Base-by-base conservation (phyloP, 768 basidiomycete genomes). In the Mycena alexandri region DNA sequence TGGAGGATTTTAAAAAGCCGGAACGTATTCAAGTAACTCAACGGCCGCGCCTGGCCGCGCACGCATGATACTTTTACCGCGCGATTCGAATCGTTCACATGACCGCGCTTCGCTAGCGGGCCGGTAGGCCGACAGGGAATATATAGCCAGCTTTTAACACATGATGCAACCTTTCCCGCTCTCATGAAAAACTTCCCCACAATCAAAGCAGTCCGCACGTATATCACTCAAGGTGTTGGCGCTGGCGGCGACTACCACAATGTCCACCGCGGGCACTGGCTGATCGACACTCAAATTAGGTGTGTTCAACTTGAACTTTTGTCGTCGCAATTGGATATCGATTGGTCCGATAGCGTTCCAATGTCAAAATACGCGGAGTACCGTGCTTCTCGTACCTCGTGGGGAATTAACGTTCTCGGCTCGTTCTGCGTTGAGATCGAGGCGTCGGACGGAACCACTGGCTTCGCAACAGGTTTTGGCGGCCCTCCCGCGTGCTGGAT, bases 401-500 rank as follows among this genome's bases (percentile, higher is more conserved):
- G 75, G 73, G 77, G 77, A 4, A 63, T 78, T 51, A 75, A 76
- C 60, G 76, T 78, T 48, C 71, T 78, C 16, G 77, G 77, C 19
- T 75, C 77, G 29, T 75, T 78, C 54, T 73, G 75, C 51, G 75
- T 78, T 53, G 75, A 74, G 65, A 69, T 78, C 50, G 72, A 75
- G 47, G 77, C 76, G 12, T 71, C 72, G 17, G 77, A 78, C 65
- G 77, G 77, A 14, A 78, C 75, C 29, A 75, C 71, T 14, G 77
- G 77, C 29, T 73, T 78, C 24, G 73, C 77, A 12, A 76, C 77
- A 21, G 77, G 77, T 19, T 73, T 78, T 46, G 77, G 77, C 48
- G 77, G 77, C 24, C 77, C 77, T 7, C 77, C 77, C 6, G 75
- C 74, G 4, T 78, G 77, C 64, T 78, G 77, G 77, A 76, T 78